Base-by-base conservation (phyloP, 352 stramenopile species). In the Saprolegnia diclina region DNA sequence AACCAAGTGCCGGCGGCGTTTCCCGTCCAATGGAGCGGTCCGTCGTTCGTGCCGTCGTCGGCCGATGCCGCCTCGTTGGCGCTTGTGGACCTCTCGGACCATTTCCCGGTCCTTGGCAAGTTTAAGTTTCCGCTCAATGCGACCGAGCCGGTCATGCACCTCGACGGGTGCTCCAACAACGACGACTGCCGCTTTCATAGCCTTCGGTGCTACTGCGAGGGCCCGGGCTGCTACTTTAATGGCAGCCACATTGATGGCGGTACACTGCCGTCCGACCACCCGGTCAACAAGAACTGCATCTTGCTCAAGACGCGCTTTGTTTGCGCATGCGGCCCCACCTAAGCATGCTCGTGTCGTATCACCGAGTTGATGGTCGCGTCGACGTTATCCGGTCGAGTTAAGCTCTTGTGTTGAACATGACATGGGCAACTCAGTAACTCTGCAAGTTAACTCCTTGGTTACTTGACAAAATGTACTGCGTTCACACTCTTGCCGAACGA, bases 251-350 rank as follows among this genome's bases (percentile, higher is more conserved):
- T 76, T 0, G 75, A 80, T 56, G 85, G 85, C 22, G 83, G 73
- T 67, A 54, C 80, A 7, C 57, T 85, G 0, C 76, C 85, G 53
- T 88, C 83, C 45, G 53, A 81, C 10, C 82, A 91, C 62, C 77
- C 82, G 4, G 79, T 91, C 24, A 93, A 93, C 63, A 79, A 76
- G 48, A 88, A 91, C 64, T 93, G 85, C 50, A 59, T 91, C 62
- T 81, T 83, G 48, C 79, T 90, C 62, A 89, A 88, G 63, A 85
- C 80, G 1, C 79, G 77, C 4, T 76, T 90, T 56, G 71, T 54
- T 13, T 92, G 85, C 45, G 48, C 88, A 14, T 92, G 85, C 38
- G 85, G 85, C 19, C 82, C 85, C 16, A 91, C 76, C 24, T 92
- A 67, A 85, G 7, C 18, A 48, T 48, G 42, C 42, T 16, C 7